Conservation (phyloP, 768 basidiomycete species). For the Naganishia kalamii region DNA sequence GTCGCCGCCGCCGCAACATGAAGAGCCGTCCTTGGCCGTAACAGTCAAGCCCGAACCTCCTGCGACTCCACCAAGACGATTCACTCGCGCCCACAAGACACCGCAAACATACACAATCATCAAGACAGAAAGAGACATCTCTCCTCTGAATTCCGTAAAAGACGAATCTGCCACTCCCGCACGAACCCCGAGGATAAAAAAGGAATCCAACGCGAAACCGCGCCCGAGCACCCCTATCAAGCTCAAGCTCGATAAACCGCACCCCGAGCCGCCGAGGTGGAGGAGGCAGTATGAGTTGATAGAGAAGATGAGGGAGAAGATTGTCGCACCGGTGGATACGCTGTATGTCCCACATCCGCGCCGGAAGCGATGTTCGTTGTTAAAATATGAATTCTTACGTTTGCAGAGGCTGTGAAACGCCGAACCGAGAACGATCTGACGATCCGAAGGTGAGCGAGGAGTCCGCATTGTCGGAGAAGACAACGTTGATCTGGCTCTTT, state of each 20-base stretch:
- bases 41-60: not conserved
- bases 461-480: too few relatives aligned
- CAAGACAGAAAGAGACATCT: not conserved
- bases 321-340: constrained; percentile 81
- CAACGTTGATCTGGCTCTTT: not conserved
- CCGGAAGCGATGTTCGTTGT: not conserved
- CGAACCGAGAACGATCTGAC: constrained; percentile 24
- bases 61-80: not conserved
- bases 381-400: not conserved
- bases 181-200: not conserved
- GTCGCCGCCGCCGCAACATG: not conserved
- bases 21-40: not conserved
- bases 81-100: too few relatives aligned
- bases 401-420: constrained; percentile 44
- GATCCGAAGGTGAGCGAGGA: constrained; percentile 30
- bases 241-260: constrained; percentile 39
- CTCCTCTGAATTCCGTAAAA: not conserved
- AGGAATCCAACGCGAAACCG: not conserved
- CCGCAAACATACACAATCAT: too few relatives aligned
- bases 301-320: constrained; percentile 64
- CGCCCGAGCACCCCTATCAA: constrained; percentile 16
- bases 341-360: constrained; percentile 48
- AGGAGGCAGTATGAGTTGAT: constrained; percentile 50
- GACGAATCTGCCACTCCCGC: not conserved
- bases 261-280: constrained; percentile 41